Base-by-base conservation (phyloP, 495 filamentous ascomycete species). In the Penicillium maclennaniae region DNA sequence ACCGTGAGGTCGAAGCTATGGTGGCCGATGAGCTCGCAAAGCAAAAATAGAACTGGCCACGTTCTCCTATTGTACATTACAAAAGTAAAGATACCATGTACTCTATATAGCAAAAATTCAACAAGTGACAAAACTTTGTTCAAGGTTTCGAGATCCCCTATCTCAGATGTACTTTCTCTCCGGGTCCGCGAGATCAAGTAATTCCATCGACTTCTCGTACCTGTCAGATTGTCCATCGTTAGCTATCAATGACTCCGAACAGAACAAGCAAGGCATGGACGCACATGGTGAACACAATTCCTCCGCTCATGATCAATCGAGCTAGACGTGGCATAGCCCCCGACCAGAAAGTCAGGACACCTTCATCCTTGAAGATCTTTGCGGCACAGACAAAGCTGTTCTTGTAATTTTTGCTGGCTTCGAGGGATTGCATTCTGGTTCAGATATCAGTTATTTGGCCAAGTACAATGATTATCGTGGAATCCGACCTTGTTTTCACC, bases 191-290 rank as follows among this genome's bases (percentile, higher is more conserved):
- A 68, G 74, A 65, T 93, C 87, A 70, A 98, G 79, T 43, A 86
- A 60, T 50, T 97, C 95, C 73, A 98, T 97, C 38, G 87, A 87
- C 78, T 97, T 97, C 74, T 98, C 93, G 68, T 98, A 97, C 83
- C 83, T 86, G 53, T 40, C 54, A 43, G 43, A 17, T 14, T 19
- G 54, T 44, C 51, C 41, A 17, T 19, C 14, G 54, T 44, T 53
- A 48, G 61, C 55, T 53, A 19, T 27, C 28, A 17, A 43, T 46
- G 26, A 31, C 20, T 28, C 41, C 8, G 31, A 23, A 17, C 31
- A 27, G 16, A 25, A n/a, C 19, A n/a, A 43, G 1, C 12, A 37
- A 38, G 43, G n/a, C 19, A 40, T 20, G 6, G 39, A 74, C 81
- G 53, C 66, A 87, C 92, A 97, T 96, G 4, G 95, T 91, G 66